A percentile compares a stretch with the other conserved stretches of the same genome.
Evolutionary conservation across 2,329 filamentous ascomycete genomes (phyloP).

Genomic region (Xylariomycetidae sp.): DNA sequence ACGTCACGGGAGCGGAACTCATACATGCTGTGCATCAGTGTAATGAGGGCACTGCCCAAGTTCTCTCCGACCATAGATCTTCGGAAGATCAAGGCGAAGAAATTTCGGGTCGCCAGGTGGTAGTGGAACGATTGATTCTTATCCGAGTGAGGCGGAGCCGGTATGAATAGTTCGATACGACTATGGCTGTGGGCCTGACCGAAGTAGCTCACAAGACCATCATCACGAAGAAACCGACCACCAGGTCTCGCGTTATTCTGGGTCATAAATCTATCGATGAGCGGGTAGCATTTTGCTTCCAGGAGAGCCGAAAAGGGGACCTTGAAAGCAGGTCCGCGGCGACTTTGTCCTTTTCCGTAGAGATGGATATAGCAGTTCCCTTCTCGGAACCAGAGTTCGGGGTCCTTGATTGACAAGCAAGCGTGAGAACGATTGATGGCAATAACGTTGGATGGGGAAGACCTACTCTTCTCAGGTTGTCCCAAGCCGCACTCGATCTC

Average conservation of each 20-base stretch:
- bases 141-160: constrained; percentile 51
- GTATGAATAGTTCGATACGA: constrained; percentile 67
- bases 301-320: constrained; percentile 57
- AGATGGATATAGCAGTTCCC: constrained; percentile 69
- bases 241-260: constrained; percentile 21
- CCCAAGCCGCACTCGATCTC: constrained; percentile 39
- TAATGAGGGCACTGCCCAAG: constrained; percentile 60
- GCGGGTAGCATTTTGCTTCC: constrained; percentile 51
- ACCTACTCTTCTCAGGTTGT: constrained; percentile 43
- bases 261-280: constrained; percentile 51
- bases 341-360: constrained; percentile 60
- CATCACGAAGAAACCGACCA: constrained; percentile 13
- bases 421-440: constrained; percentile 5
- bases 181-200: constrained; percentile 25
- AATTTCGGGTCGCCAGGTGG: constrained; percentile 67
- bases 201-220: constrained; percentile 27
- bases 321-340: constrained; percentile 62
- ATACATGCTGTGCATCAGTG: constrained; percentile 61
- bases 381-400: constrained; percentile 63
- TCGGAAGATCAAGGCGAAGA: constrained; percentile 66
- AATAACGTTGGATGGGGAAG: background rate
- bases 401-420: constrained; percentile 49
- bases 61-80: constrained; percentile 63
- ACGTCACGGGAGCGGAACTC: constrained; percentile 51
- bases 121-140: constrained; percentile 54